These are phyloP conservation scores for Corynespora cassiicola DNA, from an alignment of 2,329 filamentous ascomycete genomes.

Conservation along the genomic window DNA sequence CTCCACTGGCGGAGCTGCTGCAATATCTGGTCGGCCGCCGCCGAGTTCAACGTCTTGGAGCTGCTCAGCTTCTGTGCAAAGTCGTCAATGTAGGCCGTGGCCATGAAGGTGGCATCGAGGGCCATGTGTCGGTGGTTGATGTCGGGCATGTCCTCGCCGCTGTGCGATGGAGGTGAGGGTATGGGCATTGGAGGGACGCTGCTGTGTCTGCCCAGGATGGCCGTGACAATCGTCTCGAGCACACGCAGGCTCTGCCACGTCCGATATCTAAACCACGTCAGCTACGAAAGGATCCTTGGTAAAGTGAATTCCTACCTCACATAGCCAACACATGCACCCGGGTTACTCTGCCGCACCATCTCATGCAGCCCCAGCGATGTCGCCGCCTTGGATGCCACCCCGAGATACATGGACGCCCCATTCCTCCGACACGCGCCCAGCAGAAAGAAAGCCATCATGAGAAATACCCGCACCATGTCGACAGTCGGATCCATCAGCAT, in stretches of 20 bases:
- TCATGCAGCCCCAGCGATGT: constrained; percentile 63
- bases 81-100: constrained; percentile 23
- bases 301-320: constrained; percentile 14
- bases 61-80: constrained; percentile 18
- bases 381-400: constrained; percentile 64
- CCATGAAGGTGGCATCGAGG: constrained; percentile 27
- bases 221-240: constrained; percentile 56
- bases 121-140: constrained; percentile 14
- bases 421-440: constrained; percentile 65
- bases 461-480: constrained; percentile 59
- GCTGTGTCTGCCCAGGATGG: constrained; percentile 56
- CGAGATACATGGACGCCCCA: constrained; percentile 69
- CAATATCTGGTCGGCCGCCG: constrained; percentile 20
- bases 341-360: constrained; percentile 34
- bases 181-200: no score
- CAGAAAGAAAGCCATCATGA: constrained; percentile 67
- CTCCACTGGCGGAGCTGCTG: constrained; percentile 51
- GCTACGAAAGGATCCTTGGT: background rate
- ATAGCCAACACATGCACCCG: constrained; percentile 8
- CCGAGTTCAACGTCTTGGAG: constrained; percentile 9
- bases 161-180: constrained; percentile 19
- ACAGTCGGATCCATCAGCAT: constrained; percentile 63
- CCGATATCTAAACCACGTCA: constrained; percentile 38
- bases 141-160: constrained; percentile 2
- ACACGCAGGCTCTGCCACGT: constrained; percentile 57